Conservation (phyloP, 2,329 filamentous ascomycete genomes). For the Colletotrichum orchidophilum region DNA sequence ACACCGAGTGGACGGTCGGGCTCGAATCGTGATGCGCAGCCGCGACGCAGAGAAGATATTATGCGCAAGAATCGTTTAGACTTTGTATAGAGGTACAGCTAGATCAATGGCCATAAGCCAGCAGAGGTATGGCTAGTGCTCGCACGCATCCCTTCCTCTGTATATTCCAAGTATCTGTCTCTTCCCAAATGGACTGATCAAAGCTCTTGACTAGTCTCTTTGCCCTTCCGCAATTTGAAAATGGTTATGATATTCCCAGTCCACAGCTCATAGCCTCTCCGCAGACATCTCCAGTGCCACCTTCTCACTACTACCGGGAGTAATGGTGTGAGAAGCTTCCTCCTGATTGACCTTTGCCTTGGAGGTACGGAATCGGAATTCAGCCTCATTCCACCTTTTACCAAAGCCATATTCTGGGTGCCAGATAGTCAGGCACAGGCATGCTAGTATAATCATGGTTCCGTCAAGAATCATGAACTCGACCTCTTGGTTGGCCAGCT, state of each 20-base stretch:
- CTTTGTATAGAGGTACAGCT: too few relatives aligned
- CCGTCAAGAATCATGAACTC: constrained; percentile 13
- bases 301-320: background rate
- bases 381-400: constrained; percentile 7
- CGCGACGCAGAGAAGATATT: too few relatives aligned
- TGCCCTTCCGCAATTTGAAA: too few relatives aligned
- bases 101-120: too few relatives aligned
- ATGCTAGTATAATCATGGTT: constrained; percentile 7
- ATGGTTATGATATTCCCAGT: too few relatives aligned
- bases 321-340: background rate
- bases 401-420: constrained; percentile 2
- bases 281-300: background rate
- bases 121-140: background rate
- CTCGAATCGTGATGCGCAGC: too few relatives aligned
- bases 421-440: background rate
- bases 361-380: constrained; percentile 3
- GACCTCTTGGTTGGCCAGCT: constrained; percentile 11
- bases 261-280: background rate
- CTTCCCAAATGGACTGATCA: background rate
- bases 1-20: too few relatives aligned
- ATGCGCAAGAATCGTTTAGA: too few relatives aligned
- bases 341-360: background rate
- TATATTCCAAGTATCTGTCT: background rate
- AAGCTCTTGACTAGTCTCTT: background rate
- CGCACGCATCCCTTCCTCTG: too few relatives aligned